These are phyloP conservation scores for Elaeis oleifera DNA, from an alignment of 202 grass and related monocot species.

Conservation along the genomic window DNA sequence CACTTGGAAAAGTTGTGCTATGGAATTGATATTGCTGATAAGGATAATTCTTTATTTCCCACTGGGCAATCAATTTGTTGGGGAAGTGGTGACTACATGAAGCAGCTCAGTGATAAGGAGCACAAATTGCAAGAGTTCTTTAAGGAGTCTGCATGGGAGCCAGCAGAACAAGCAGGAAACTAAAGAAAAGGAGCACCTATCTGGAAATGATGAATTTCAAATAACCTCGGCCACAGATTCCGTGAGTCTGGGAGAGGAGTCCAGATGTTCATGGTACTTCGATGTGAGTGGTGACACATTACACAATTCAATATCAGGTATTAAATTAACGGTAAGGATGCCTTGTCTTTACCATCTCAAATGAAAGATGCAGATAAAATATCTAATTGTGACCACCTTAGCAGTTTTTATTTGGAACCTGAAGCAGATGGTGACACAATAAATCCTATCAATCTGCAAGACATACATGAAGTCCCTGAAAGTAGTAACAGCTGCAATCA, in stretches of 20 bases:
- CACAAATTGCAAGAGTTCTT: neutral
- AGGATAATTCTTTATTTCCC: slow-evolving; percentile 2
- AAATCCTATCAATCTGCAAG: neutral
- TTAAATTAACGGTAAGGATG: neutral
- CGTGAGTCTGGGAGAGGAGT: neutral
- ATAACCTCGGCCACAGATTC: neutral
- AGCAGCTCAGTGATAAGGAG: neutral
- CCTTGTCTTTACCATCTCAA: slow-evolving; percentile 1
- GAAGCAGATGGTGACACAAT: neutral
- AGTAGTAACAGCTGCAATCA: slow-evolving; percentile 3
- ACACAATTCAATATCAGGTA: neutral
- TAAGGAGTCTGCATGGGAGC: neutral
- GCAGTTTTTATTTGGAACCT: slow-evolving; percentile 2
- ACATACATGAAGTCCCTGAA: slow-evolving; percentile 19
- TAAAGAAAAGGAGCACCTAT: neutral
- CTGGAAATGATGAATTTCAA: neutral
- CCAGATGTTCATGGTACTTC: neutral
- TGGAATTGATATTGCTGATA: slow-evolving; percentile 17
- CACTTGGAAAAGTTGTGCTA: slow-evolving; percentile 26
- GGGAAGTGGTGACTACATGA: neutral
- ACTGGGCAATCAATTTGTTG: neutral
- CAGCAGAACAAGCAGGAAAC: neutral
- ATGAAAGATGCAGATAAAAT: slow-evolving; percentile 17
- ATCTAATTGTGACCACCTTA: slow-evolving; percentile 4
- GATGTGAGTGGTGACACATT: neutral